A percentile compares a stretch with the other conserved stretches of the same genome.
Evolutionary conservation across 768 basidiomycete species (phyloP).

Genomic region (Leucocoprinus birnbaumii): DNA sequence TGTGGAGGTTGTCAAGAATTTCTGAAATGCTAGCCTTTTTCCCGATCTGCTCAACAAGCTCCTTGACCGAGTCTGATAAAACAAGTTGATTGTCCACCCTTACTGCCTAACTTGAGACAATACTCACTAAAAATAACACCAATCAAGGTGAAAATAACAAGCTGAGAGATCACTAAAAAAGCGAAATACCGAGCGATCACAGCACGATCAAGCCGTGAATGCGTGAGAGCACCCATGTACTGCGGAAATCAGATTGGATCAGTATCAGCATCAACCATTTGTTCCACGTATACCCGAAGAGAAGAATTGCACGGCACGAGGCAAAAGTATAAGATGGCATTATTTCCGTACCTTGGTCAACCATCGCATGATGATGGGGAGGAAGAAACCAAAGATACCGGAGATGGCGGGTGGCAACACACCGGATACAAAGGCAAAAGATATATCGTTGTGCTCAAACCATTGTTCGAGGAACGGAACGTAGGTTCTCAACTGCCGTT

Average conservation of each 20-base stretch:
- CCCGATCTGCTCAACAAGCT: conserved; percentile 42
- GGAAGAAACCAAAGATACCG: conserved; percentile 83
- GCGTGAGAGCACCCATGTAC: conserved; percentile 61
- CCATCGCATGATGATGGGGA: conserved; percentile 91
- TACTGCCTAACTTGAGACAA: neutral
- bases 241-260: conserved; percentile 52
- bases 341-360: conserved; percentile 63
- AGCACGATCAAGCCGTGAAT: conserved; percentile 82
- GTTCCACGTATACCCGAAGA: neutral
- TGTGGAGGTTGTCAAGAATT: conserved; percentile 42
- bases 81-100: neutral
- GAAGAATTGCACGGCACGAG: conserved; percentile 41
- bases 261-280: conserved; percentile 25
- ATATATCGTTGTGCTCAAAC: conserved; percentile 54
- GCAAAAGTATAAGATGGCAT: neutral
- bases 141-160: conserved; percentile 92
- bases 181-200: conserved; percentile 92
- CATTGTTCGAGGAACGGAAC: conserved; percentile 77
- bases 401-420: conserved; percentile 89
- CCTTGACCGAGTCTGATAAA: conserved; percentile 35
- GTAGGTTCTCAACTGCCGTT: conserved; percentile 59
- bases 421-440: conserved; percentile 89
- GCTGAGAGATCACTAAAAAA: conserved; percentile 91
- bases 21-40: conserved; percentile 41
- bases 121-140: conserved; percentile 85